These are phyloP conservation scores for Epichloe hybrida DNA, from an alignment of 2,329 filamentous ascomycete genomes.

Conservation along the genomic window DNA sequence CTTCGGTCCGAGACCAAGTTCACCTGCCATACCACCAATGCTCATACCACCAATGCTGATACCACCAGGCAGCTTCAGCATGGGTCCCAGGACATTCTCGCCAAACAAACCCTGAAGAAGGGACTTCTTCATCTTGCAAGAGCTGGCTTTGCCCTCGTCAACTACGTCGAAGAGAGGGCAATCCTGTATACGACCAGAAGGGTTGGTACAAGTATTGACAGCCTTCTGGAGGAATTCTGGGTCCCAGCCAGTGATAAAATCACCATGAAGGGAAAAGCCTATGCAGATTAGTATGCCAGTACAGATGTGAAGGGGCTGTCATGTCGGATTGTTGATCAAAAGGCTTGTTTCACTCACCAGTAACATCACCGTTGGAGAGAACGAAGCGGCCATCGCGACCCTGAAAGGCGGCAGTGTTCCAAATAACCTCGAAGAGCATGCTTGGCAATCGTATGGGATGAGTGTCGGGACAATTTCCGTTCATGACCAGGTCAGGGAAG, in stretches of 20 bases:
- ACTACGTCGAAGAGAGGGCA: constrained; percentile 66
- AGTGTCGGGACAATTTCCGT: constrained; percentile 58
- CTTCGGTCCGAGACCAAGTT: neutral
- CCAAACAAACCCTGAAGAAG: constrained; percentile 37
- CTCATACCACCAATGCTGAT: constrained; percentile 29
- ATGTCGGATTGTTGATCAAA: neutral
- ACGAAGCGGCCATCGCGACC: constrained; percentile 56
- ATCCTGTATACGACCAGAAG: constrained; percentile 54
- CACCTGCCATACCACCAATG: constrained; percentile 7
- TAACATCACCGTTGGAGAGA: constrained; percentile 64
- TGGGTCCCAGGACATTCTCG: constrained; percentile 47
- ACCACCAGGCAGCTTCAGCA: constrained; percentile 52
- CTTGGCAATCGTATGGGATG: constrained; percentile 57
- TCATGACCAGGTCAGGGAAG: constrained; percentile 65
- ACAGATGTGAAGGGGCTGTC: neutral
- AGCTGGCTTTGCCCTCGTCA: constrained; percentile 36
- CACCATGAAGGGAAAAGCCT: constrained; percentile 66
- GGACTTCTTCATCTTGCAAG: constrained; percentile 46
- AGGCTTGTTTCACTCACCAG: constrained; percentile 34
- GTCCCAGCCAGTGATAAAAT: constrained; percentile 74
- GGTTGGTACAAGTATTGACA: constrained; percentile 61
- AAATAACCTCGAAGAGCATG: constrained; percentile 80
- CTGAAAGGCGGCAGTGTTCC: constrained; percentile 53
- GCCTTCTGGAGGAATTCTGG: constrained; percentile 53
- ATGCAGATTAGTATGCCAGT: constrained; percentile 1